phyloP scores from a whole-genome alignment of 352 stramenopile genomes.

The Globisporangium polare region DNA sequence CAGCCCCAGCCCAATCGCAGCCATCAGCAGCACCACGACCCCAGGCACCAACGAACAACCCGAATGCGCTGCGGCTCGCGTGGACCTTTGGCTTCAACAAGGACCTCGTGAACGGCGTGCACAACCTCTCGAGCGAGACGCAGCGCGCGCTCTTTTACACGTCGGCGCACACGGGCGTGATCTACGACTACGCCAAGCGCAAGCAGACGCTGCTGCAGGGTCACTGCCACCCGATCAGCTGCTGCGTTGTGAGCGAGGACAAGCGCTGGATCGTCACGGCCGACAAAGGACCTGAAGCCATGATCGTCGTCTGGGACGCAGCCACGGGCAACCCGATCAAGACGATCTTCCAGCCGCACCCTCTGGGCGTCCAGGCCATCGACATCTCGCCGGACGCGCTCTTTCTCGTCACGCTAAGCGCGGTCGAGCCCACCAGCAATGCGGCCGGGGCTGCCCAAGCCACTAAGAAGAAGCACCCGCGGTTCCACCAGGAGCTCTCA shows the following conservation, averaged over 20 bases:
- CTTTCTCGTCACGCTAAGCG: constrained; percentile 85
- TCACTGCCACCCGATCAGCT: constrained; percentile 90
- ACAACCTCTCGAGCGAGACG: constrained; percentile 72
- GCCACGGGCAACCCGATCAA: constrained; percentile 84
- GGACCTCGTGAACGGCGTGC: constrained; percentile 80
- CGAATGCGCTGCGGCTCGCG: constrained; percentile 59
- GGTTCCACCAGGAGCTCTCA: constrained; percentile 71
- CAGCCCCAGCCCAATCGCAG: background rate
- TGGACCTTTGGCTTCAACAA: constrained; percentile 94
- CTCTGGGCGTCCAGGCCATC: constrained; percentile 71
- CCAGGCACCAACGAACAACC: background rate
- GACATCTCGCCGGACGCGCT: constrained; percentile 89
- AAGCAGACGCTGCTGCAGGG: constrained; percentile 88
- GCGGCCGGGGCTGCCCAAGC: constrained; percentile 5
- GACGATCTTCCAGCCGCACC: constrained; percentile 87
- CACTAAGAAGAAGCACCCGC: constrained; percentile 18
- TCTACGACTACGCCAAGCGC: constrained; percentile 89
- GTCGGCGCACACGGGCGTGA: constrained; percentile 89
- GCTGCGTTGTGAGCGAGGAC: constrained; percentile 86
- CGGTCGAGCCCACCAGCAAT: constrained; percentile 16
- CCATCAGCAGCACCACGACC: background rate
- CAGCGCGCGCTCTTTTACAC: constrained; percentile 87
- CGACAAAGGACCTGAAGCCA: constrained; percentile 80
- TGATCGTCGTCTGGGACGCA: constrained; percentile 92
- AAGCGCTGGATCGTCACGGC: constrained; percentile 93